Base-by-base conservation (phyloP, 495 filamentous ascomycete species). In the Daldinia bambusicola region DNA sequence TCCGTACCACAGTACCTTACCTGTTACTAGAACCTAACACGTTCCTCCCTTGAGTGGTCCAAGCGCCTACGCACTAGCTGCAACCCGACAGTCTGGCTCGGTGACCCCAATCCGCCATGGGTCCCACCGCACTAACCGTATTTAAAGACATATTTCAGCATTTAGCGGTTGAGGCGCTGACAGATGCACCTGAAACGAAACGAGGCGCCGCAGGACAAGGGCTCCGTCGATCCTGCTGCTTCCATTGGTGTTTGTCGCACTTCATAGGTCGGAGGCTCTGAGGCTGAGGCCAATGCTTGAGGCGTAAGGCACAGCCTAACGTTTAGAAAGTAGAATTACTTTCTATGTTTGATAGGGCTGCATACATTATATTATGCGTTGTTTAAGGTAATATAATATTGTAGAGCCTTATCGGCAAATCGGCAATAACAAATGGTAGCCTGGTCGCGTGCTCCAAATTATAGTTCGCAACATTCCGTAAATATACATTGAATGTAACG, bases 71-170 rank as follows among this genome's bases (percentile, higher is more conserved):
- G 6, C 16, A 16, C 13, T 53, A n/a, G 22, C 14, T 12, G 26
- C 26, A 32, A 37, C 53, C 53, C 53, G 53, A 37, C 53, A 37
- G 31, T 37, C 32, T 38, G 53, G 53, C 53, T 56, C 53, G 22
- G 26, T 32, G 12, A 18, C 40, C 12, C 40, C 40, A 2, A 18
- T 43, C 2, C 34, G 34, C 34, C 9, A 36, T 48, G 8, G 20
- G 20, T 5, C 16, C 18, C 18, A 6, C 34, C 7, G 9, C 8
- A 10, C 43, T 48, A 48, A 48, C 43, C 18, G 7, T 48, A 48
- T 48, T 48, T 4, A 4, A 18, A 7, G 20, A 48, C 1, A 8
- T 8, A 22, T 48, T 20, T 48, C 18, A 48, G 16, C 43, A 48
- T 18, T 48, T 22, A 20, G 43, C 43, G 18, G 43, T 22, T 22